Percentiles rank a stretch among this genome's conserved stretches.
These are phyloP conservation scores for Xerocomus amazonicus DNA, from an alignment of 1,284 basidiomycete genomes.

Conservation along the genomic window DNA sequence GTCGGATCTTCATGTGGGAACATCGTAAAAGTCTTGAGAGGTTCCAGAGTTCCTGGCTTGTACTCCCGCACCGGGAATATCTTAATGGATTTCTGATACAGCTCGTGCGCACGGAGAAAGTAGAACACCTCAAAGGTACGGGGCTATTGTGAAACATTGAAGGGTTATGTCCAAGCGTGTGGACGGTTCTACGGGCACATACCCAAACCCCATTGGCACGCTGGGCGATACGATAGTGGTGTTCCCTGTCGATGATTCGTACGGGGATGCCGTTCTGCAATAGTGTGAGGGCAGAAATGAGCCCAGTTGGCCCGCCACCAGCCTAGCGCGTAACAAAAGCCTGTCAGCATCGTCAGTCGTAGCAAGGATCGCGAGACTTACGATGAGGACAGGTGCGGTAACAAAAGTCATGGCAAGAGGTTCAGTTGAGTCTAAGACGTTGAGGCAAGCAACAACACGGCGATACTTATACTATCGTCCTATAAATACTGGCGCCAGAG, in stretches of 20 bases:
- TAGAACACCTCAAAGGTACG: neutral
- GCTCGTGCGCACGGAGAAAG: neutral
- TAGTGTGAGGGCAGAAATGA: neutral
- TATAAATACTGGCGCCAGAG: too few relatives aligned
- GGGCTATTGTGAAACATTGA: neutral
- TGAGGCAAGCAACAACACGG: too few relatives aligned
- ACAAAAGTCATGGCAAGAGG: too few relatives aligned
- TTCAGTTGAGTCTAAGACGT: too few relatives aligned
- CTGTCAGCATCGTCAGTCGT: neutral
- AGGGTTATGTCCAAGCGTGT: too few relatives aligned
- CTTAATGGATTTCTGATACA: neutral
- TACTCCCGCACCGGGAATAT: neutral
- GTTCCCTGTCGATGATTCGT: neutral
- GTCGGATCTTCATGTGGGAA: slow-evolving; percentile 12
- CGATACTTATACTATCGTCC: too few relatives aligned
- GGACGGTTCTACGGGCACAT: neutral
- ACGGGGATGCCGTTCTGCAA: neutral
- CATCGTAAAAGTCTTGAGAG: slow-evolving; percentile 8
- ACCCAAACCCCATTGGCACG: neutral
- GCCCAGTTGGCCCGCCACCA: neutral
- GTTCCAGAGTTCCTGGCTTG: slow-evolving; percentile 14
- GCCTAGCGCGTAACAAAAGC: neutral
- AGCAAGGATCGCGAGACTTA: neutral
- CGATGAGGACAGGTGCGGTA: neutral
- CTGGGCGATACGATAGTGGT: neutral